Evolutionary conservation across 148 eudicot species (phyloP).

Genomic region (Persicaria tinctoria): DNA sequence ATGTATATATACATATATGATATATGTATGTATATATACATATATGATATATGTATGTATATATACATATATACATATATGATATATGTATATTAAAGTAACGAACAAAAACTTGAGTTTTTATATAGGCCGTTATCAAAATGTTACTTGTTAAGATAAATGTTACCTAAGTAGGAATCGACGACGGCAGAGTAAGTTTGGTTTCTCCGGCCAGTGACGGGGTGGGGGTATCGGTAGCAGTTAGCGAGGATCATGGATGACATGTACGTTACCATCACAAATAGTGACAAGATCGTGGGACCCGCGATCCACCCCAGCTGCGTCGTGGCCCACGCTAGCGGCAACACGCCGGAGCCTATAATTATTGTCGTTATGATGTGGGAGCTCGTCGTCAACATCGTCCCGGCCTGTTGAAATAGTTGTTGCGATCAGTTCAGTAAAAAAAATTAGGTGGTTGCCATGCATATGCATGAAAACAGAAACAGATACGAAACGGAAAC

Average conservation of each 20-base stretch:
- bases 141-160: too few relatives aligned
- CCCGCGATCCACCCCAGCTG: slow-evolving; percentile 78
- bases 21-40: too few relatives aligned
- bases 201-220: slow-evolving; percentile 51
- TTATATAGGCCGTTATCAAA: too few relatives aligned
- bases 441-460: too few relatives aligned
- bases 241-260: slow-evolving; percentile 55
- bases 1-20: too few relatives aligned
- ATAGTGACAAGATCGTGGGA: slow-evolving; percentile 29
- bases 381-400: slow-evolving; percentile 54
- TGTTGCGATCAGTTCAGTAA: too few relatives aligned
- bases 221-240: slow-evolving; percentile 47
- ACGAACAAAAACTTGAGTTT: too few relatives aligned
- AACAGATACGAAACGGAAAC: too few relatives aligned
- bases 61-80: too few relatives aligned
- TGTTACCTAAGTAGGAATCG: slow-evolving; percentile 41
- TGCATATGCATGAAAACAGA: too few relatives aligned
- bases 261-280: slow-evolving; percentile 42
- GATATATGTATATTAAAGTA: too few relatives aligned
- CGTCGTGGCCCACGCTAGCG: slow-evolving; percentile 65
- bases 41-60: too few relatives aligned
- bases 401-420: slow-evolving; percentile 26
- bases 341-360: slow-evolving; percentile 66
- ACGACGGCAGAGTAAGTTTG: slow-evolving; percentile 52
- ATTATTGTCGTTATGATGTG: slow-evolving; percentile 59